Evolutionary conservation across 2,329 filamentous ascomycete genomes (phyloP), one percentile per base, ranked within the genome.

Genomic region (Emericellopsis cladophorae): DNA sequence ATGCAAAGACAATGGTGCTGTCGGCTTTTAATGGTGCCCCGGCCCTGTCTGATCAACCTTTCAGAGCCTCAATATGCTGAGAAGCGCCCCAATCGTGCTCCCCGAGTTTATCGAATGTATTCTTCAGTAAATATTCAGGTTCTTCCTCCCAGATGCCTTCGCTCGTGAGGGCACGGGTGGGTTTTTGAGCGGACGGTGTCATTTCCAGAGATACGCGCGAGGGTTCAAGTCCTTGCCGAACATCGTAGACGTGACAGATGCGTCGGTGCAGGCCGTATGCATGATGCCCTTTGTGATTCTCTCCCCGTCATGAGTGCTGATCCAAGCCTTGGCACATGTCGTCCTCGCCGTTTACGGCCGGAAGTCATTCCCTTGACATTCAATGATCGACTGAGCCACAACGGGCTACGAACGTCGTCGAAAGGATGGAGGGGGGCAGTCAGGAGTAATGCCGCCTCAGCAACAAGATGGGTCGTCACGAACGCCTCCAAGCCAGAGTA

Each of bases 401-500:
- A 79, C 1, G 74, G 73, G 36, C 74, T 76, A 16, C 65, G 59
- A 22, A 79, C 67, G 8, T 60, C 61, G 49, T 81, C 74, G 56
- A 82, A 78, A 40, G 72, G 74, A 53, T 84, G 79, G 14, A 84
- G 62, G 5, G 84, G 68, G 0, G 72, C 70, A 0, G 75, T 81
- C 15, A 84, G 59, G 0, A 77, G 79, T 3, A 81, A 62, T 0
- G 77, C 75, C 2, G 70, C 64, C 49, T 74, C 66, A 2, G 62
- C 54, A 2, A 74, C 60, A 4, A 82, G 70, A 50, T 81, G 73
- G 1, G 67, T 65, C 2, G 68, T 66, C 6, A 69, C 66, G 51
- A 79, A 84, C 7, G 70, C 60, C 24, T 65, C 58, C 9, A 84
- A 60, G 18, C 67, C 60, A 5, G 64, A 53, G 48, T 73, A 75